Evolutionary conservation across 176 grass and related monocot genomes (phyloP), one percentile per base, ranked within the genome.

Genomic region (Rhynchospora tenuis): DNA sequence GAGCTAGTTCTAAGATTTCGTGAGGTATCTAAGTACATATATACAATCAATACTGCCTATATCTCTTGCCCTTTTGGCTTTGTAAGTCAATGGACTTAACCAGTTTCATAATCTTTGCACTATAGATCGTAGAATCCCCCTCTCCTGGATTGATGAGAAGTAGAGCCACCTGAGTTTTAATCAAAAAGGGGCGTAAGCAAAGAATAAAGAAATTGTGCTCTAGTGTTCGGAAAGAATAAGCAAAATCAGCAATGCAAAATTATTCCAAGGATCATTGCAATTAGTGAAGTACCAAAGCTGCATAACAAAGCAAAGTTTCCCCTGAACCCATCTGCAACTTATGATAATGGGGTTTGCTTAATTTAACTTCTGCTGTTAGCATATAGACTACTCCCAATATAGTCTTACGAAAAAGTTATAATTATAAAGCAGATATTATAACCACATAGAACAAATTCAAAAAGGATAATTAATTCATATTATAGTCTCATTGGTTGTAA

Each of bases 101-200:
- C 29, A 68, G 42, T 23, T 15, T 50, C 83, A 48, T 17, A 73
- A 77, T 68, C 9, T 61, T 82, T 75, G 78, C 70, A 69, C 82
- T 89, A 95, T 69, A 92, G 90, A 70, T 91, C 93, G 73, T 89
- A 90, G 79, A 95, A 92, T 50, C 88, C 84, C 26, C 74, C 72
- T 86, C 88, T 92, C 87, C 83, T 85, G 38, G 84, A 73, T 89
- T 86, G 90, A 68, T 82, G 90, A 65, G 64, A 38, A 38, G n/a
- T n/a, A n/a, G 33, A 85, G 48, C 88, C 86, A 84, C 84, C 93
- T 92, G 86, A 6, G 15, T 17, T 55, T 55, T 55, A 76, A 76
- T 65, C 52, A 26, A 67, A 82, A 47, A 26, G 6, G 13, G 17
- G 11, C 0, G 1, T 22, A 19, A 78, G 52, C 19, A 28, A 24